These are phyloP conservation scores for Xylaria bambusicola DNA, from an alignment of 495 filamentous ascomycete genomes.

Conservation along the genomic window DNA sequence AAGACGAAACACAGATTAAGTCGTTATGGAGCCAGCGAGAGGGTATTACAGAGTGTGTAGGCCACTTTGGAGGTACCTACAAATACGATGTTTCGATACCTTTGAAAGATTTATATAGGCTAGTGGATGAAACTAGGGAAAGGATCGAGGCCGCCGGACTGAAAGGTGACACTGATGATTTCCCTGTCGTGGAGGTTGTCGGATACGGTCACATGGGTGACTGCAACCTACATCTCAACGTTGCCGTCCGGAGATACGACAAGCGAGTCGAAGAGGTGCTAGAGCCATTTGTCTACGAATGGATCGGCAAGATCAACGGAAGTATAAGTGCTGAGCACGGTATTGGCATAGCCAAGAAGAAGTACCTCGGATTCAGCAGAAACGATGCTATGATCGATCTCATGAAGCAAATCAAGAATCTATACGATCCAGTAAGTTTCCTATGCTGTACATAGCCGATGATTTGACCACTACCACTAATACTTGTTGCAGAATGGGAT, in stretches of 20 bases:
- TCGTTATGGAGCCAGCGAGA: slow-evolving; percentile 91
- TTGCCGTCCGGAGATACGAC: slow-evolving; percentile 77
- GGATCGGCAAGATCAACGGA: slow-evolving; percentile 82
- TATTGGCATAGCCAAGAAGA: slow-evolving; percentile 90
- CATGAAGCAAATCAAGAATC: slow-evolving; percentile 90
- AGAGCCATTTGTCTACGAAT: slow-evolving; percentile 96
- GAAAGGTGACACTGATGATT: slow-evolving; percentile 72
- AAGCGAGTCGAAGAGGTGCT: slow-evolving; percentile 85
- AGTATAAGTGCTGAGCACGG: slow-evolving; percentile 98
- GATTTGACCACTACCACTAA: slow-evolving; percentile 13
- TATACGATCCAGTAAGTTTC: slow-evolving; percentile 85
- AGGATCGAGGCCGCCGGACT: slow-evolving; percentile 72
- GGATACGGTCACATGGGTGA: slow-evolving; percentile 99
- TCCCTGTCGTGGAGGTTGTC: slow-evolving; percentile 84
- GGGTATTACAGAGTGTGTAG: slow-evolving; percentile 82
- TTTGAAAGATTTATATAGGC: slow-evolving; percentile 77
- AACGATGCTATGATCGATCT: slow-evolving; percentile 79
- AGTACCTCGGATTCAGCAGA: slow-evolving; percentile 89
- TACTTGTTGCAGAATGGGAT: slow-evolving; percentile 68
- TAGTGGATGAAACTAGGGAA: slow-evolving; percentile 80
- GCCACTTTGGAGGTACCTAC: slow-evolving; percentile 94
- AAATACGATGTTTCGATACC: slow-evolving; percentile 98
- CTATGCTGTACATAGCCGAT: neutral
- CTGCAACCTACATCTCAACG: slow-evolving; percentile 89
- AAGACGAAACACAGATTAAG: slow-evolving; percentile 86